These are phyloP conservation scores for Eucalyptus sp. DNA, from an alignment of 345 rosid species.

Conservation along the genomic window DNA sequence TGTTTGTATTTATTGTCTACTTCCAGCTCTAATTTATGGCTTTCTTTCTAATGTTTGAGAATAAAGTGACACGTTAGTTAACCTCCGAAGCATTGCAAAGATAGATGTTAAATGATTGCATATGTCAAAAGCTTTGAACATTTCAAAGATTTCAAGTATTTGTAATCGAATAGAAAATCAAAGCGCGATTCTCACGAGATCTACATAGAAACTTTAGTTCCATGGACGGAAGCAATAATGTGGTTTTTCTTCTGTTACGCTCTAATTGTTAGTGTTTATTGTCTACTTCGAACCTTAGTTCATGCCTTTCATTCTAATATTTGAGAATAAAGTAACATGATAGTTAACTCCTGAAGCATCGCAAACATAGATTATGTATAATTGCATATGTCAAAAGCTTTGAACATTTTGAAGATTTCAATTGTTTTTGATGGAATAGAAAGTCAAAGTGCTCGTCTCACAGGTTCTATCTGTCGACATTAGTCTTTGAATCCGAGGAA, in stretches of 20 bases:
- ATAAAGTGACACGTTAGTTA: neutral
- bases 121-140: neutral
- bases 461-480: neutral
- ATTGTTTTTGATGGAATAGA: neutral
- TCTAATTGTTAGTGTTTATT: too few relatives aligned
- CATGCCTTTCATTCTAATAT: too few relatives aligned
- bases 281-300: too few relatives aligned
- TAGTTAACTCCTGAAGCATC: neutral
- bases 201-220: neutral
- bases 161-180: neutral
- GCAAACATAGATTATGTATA: neutral
- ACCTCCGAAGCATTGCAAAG: neutral
- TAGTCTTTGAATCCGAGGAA: neutral
- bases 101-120: neutral
- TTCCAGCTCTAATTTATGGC: neutral
- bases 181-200: neutral
- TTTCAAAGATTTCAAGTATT: neutral
- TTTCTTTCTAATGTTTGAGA: neutral
- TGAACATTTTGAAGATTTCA: neutral
- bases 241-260: too few relatives aligned
- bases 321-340: too few relatives aligned
- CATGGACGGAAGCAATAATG: too few relatives aligned
- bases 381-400: neutral
- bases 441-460: neutral
- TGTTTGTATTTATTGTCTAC: neutral